These are phyloP conservation scores for Malassezia obtusa DNA, from an alignment of 1,284 basidiomycete genomes.

Conservation along the genomic window DNA sequence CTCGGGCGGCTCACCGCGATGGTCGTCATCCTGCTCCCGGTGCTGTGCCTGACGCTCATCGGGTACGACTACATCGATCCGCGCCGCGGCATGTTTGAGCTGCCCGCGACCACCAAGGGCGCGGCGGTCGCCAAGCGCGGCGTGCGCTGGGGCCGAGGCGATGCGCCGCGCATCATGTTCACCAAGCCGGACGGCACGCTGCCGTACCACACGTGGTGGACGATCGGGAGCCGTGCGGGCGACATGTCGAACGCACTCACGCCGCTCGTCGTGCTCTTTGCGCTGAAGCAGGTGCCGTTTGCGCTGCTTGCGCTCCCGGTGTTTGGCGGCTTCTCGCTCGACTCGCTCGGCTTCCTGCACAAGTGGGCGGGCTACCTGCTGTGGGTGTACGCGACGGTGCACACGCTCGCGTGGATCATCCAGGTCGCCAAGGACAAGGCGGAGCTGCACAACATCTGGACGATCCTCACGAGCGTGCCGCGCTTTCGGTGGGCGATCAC, in stretches of 20 bases:
- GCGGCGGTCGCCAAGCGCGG: not conserved
- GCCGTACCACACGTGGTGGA: slow-evolving; percentile 69
- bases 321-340: slow-evolving; percentile 63
- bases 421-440: slow-evolving; percentile 56
- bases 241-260: slow-evolving; percentile 68
- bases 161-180: slow-evolving; percentile 28
- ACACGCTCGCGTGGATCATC: slow-evolving; percentile 66
- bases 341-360: slow-evolving; percentile 66
- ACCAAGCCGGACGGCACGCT: slow-evolving; percentile 54
- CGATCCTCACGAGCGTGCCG: slow-evolving; percentile 59
- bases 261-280: slow-evolving; percentile 66
- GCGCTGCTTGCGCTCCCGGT: slow-evolving; percentile 65
- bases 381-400: slow-evolving; percentile 61
- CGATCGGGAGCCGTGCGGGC: slow-evolving; percentile 62
- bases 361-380: slow-evolving; percentile 64
- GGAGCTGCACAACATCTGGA: slow-evolving; percentile 55
- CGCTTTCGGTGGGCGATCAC: slow-evolving; percentile 67
- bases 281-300: slow-evolving; percentile 70
- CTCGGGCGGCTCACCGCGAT: slow-evolving; percentile 27
- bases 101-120: not conserved
- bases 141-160: slow-evolving; percentile 37
- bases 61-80: slow-evolving; percentile 70
- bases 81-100: slow-evolving; percentile 43
- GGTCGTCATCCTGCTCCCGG: slow-evolving; percentile 29
- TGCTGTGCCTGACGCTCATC: slow-evolving; percentile 50